Evolutionary conservation across 306 rosid species (phyloP), one percentile per base, ranked within the genome.

Genomic region (Dryas octopetala): DNA sequence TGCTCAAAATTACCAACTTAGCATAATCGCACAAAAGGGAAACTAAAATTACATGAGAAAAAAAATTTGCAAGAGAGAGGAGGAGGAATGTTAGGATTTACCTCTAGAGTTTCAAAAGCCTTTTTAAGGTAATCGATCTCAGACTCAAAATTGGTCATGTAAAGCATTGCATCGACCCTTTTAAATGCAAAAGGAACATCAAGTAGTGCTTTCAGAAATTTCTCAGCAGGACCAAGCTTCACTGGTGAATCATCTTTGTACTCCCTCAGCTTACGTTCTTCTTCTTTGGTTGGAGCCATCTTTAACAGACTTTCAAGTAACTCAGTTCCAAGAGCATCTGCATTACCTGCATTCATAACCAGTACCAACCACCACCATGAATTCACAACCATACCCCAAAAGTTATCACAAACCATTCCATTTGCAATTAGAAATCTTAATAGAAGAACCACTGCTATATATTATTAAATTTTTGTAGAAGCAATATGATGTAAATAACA

Each of bases 281-380:
- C 99, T 79, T 95, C 99, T 88, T 91, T 95, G 76, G 90, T 95
- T 2, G 97, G 99, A 38, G 97, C 97, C 99, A 95, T 95, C 86
- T 89, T 95, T 85, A 95, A 76, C 79, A 95, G 84, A 83, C 97
- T 90, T 80, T 95, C 99, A 66, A 95, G 97, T 57, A 90, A 78
- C 63, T 95, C 99, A 5, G 88, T 82, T 75, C 97, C 97, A 77
- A 95, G 96, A 15, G 93, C 89, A 76, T 95, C 99, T 5, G 92
- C 88, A 76, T 83, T 83, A 65, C 99, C 99, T 95, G 81, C 76
- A 68, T 78, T 57, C 43, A 71, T 4, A 46, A 45, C 45, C 17
- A 64, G 64, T 38, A 62, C 50, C 48, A 49, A 16, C 55, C 16
- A 28, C 6, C 58, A 61, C 9, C 38, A 47, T 61, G 46, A 73